Evolutionary conservation across 208 protist genomes (phyloP).

Genomic region (Leishmania turanica): DNA sequence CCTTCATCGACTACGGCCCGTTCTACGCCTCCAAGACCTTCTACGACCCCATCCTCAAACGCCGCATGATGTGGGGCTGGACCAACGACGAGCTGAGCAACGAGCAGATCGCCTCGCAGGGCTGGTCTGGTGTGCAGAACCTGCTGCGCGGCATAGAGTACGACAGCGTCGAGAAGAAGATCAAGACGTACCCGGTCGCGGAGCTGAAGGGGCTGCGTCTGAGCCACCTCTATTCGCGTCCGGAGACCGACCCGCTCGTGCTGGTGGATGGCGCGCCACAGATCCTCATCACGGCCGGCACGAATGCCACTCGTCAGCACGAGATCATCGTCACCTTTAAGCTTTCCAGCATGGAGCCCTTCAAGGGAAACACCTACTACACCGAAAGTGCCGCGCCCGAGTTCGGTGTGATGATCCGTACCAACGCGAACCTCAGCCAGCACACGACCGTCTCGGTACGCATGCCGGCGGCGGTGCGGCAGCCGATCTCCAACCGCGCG

Average conservation of each 20-base stretch:
- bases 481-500: constrained; percentile 14
- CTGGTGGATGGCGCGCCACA: constrained; percentile 4
- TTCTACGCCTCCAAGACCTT: constrained; percentile 56
- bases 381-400: constrained; percentile 31
- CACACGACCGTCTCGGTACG: constrained; percentile 37
- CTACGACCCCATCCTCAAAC: constrained; percentile 52
- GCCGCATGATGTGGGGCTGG: constrained; percentile 55
- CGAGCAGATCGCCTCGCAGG: constrained; percentile 33
- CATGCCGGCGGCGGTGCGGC: constrained; percentile 36
- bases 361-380: constrained; percentile 28
- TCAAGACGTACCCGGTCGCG: constrained; percentile 41
- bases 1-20: constrained; percentile 51
- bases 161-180: constrained; percentile 39
- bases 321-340: constrained; percentile 51
- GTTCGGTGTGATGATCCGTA: constrained; percentile 39
- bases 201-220: constrained; percentile 40
- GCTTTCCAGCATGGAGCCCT: constrained; percentile 23
- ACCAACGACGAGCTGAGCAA: constrained; percentile 44
- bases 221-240: constrained; percentile 8
- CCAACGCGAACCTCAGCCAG: constrained; percentile 18
- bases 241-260: not conserved
- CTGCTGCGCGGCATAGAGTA: constrained; percentile 48
- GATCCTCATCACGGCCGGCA: constrained; percentile 14
- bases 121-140: constrained; percentile 58
- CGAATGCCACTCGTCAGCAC: constrained; percentile 34